Evolutionary conservation across 257 asterid species (phyloP).

Genomic region (Mentha longifolia): DNA sequence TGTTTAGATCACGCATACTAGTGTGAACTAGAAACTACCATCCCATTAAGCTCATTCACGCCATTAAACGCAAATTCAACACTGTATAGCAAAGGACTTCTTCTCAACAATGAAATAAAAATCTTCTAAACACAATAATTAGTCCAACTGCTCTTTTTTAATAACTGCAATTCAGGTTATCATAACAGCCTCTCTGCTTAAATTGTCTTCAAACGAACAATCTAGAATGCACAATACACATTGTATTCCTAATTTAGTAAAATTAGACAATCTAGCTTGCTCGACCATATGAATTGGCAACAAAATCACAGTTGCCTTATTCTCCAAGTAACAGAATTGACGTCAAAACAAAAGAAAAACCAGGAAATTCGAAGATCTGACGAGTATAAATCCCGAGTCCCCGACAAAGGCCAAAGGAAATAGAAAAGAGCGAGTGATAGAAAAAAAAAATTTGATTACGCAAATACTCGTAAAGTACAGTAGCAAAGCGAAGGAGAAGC

Average conservation of each 20-base stretch:
- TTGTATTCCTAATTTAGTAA: conserved; percentile 17
- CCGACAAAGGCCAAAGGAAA: not conserved
- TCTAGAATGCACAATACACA: not conserved
- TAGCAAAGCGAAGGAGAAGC: not conserved
- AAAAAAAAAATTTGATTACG: not conserved
- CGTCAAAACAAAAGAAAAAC: not conserved
- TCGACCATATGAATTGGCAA: conserved; percentile 8
- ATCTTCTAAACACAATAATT: no score
- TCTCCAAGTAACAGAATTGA: not conserved
- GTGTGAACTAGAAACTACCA: conserved; percentile 10
- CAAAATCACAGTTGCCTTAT: not conserved
- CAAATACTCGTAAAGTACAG: not conserved
- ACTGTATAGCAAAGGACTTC: not conserved
- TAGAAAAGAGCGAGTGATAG: not conserved
- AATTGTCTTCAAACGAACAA: not conserved
- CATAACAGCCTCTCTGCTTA: not conserved
- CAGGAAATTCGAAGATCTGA: conserved; percentile 37
- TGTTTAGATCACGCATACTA: not conserved
- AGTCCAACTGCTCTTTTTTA: no score
- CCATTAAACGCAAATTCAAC: conserved; percentile 10
- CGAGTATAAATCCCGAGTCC: conserved; percentile 24
- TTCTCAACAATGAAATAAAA: conserved; percentile 13
- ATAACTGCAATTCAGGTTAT: conserved; percentile 14
- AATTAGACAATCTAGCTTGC: conserved; percentile 9
- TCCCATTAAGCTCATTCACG: not conserved